Evolutionary conservation across 31 red algal genomes (phyloP), one percentile per base, ranked within the genome.

Genomic region (Porphyra umbilicalis): DNA sequence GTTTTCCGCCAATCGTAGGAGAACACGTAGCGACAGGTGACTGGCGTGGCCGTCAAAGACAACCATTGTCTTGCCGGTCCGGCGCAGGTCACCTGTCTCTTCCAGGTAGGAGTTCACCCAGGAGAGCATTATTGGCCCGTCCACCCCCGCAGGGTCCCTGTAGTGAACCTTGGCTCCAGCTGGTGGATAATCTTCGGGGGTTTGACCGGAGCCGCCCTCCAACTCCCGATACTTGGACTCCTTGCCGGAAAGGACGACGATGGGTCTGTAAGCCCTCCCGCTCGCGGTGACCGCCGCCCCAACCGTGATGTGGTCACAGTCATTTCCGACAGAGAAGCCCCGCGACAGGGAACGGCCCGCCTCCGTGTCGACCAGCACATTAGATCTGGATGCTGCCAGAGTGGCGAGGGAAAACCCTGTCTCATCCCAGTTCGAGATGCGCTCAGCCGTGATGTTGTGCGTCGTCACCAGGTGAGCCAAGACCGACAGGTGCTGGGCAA

Each of bases 391-490:
- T 44, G 25, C 34, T 16, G 81, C 35, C 42, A 84, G 77, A 68
- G 80, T 79, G 31, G 42, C 85, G 29, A 81, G 85, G 29, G 85
- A 81, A 32, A 83, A 81, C n/a, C 90, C 85, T 32, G 68, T 39
- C 79, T 87, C 85, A 40, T 92, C 90, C 2, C 83, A 76, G 81
- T 92, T 92, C 35, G 80, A 83, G 25, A 88, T 81, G 6, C 76
- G 16, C 29, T 6, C 32, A 4, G 85, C 31, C 46, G 71, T 71
- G 37, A 92, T 81, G 29, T 67, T 11, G 37, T 87, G 76, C n/a
- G 86, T 82, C 35, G 83, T 32, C 18, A 87, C 79, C 18, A 88
- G 15, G 20, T 87, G 82, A 0, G 44, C 34, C 7, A 92, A 25
- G 33, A 79, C 77, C 5, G 80, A 76, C 33, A 88, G 83, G 75